Evolutionary conservation across 306 rosid genomes (phyloP), one percentile per base, ranked within the genome.

Genomic region (Cyclanthera cordifolia): DNA sequence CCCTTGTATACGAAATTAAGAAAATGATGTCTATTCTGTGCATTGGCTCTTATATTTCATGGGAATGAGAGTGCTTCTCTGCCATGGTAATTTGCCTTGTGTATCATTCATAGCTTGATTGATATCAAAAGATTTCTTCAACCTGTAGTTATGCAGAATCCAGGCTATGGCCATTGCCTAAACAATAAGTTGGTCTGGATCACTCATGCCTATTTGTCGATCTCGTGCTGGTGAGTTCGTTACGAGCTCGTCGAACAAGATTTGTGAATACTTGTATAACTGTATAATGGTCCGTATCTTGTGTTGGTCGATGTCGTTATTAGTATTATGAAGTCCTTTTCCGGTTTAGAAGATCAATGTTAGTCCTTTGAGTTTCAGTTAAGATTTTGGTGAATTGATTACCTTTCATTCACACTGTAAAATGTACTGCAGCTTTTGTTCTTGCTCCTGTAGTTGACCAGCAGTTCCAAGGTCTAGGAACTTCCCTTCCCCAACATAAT

Each of bases 241-340:
- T 15, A 58, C 8, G 65, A 7, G 28, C 41, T 61, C n/a, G n/a
- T 34, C 30, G 53, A 45, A 5, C 70, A 23, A 14, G 53, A 65
- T 65, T 64, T 64, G 70, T 65, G 70, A 65, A 65, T 65, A 65
- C 14, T 34, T 34, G 11, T 8, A n/a, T n/a, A 60, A 60, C 39
- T 65, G 53, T 65, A 65, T 20, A 45, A 65, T 45, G 39, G 11
- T 65, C 6, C 1, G 28, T 34, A 21, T 41, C n/a, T 64, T 46
- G 32, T 46, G 32, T 64, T 20, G 52, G 32, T 64, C 9, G 45
- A 57, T 27, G 12, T 39, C 41, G 51, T 41, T 64, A 8, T 64
- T 64, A 64, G 49, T 61, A 12, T 34, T n/a, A 57, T n/a, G 52
- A 64, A 63, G 13, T 23, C 10, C 7, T 21, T 58, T 23, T 46